Evolutionary conservation across 2,329 filamentous ascomycete genomes (phyloP).

Genomic region (Colletotrichum musae): DNA sequence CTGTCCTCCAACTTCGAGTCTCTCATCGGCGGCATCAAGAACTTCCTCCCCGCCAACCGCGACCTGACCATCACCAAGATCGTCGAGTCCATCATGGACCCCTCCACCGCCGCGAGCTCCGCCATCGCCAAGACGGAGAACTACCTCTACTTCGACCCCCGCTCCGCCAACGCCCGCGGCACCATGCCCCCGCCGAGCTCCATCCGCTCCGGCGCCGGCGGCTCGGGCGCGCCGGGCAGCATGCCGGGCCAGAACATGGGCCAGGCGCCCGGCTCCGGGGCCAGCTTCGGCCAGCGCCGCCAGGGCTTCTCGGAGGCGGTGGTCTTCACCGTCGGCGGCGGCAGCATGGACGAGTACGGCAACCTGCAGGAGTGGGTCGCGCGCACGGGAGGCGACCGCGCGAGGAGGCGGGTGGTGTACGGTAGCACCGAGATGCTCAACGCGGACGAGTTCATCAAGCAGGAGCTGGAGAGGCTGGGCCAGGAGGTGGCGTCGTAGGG

Average conservation of each 20-base stretch:
- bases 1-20: slow-evolving; percentile 89
- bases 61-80: slow-evolving; percentile 98
- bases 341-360: slow-evolving; percentile 98
- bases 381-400: slow-evolving; percentile 77
- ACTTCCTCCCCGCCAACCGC: slow-evolving; percentile 95
- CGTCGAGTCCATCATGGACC: slow-evolving; percentile 98
- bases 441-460: slow-evolving; percentile 75
- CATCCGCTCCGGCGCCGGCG: slow-evolving; percentile 62
- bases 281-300: slow-evolving; percentile 90
- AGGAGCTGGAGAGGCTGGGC: slow-evolving; percentile 75
- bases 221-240: slow-evolving; percentile 59
- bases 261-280: slow-evolving; percentile 74
- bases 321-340: slow-evolving; percentile 95
- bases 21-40: slow-evolving; percentile 95
- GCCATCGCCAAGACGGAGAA: slow-evolving; percentile 97
- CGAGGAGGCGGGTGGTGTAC: slow-evolving; percentile 89
- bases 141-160: slow-evolving; percentile 97
- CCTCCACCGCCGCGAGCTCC: slow-evolving; percentile 87
- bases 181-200: slow-evolving; percentile 87
- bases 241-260: slow-evolving; percentile 59
- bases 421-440: slow-evolving; percentile 90
- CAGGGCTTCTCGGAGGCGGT: slow-evolving; percentile 93
- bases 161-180: slow-evolving; percentile 91
- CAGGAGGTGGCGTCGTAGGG: slow-evolving; percentile 62
- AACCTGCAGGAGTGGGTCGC: slow-evolving; percentile 97